Conservation (phyloP, 2,329 filamentous ascomycete genomes). For the Aspergillus ochraceus region DNA sequence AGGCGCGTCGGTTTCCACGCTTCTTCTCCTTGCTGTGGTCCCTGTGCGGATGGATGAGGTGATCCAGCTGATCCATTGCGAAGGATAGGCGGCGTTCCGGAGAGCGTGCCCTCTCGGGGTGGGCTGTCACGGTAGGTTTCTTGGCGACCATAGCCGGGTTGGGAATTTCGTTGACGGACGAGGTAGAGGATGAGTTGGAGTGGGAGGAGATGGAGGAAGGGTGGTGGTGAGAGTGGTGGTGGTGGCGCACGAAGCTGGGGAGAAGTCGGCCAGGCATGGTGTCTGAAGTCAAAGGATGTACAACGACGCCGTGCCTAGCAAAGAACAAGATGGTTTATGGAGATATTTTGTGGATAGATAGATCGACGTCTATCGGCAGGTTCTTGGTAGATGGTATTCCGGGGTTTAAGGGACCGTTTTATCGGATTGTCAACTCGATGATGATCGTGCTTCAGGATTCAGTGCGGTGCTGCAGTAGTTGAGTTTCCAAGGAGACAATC, state of each 20-base stretch:
- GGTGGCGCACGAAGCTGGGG: conserved; percentile 40
- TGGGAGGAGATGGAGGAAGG: conserved; percentile 29
- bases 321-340: not conserved
- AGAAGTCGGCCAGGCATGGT: conserved; percentile 44
- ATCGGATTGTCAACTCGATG: not conserved
- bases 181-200: conserved; percentile 38
- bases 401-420: not conserved
- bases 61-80: conserved; percentile 46
- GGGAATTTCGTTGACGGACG: conserved; percentile 39
- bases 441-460: conserved; percentile 20
- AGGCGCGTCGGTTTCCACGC: conserved; percentile 33
- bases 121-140: conserved; percentile 26
- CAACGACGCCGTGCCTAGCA: not conserved
- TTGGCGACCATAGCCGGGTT: conserved; percentile 21
- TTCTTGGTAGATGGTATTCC: not conserved
- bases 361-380: not conserved
- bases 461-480: conserved; percentile 26
- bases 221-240: conserved; percentile 31
- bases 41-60: conserved; percentile 43
- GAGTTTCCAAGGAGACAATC: conserved; percentile 17
- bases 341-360: not conserved
- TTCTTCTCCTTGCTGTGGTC: conserved; percentile 46
- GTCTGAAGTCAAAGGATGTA: conserved; percentile 4
- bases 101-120: conserved; percentile 33
- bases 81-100: conserved; percentile 44